These are phyloP conservation scores for Solanum chaucha DNA, from an alignment of 257 asterid species.

Conservation along the genomic window DNA sequence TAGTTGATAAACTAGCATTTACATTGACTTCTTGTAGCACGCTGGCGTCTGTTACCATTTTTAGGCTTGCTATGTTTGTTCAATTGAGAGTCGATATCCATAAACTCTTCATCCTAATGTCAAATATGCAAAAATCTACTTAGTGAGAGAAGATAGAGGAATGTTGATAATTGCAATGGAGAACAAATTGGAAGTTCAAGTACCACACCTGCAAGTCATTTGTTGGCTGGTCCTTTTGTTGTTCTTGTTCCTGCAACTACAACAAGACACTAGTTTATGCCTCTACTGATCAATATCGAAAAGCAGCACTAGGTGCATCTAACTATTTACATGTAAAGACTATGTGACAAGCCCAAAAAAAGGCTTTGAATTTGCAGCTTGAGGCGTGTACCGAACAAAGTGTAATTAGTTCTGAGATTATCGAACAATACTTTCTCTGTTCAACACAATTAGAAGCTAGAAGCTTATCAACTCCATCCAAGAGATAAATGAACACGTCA, in stretches of 20 bases:
- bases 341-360: neutral
- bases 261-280: neutral
- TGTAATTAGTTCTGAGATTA: too few relatives aligned
- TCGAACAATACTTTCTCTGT: neutral
- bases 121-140: neutral
- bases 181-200: neutral
- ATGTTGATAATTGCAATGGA: neutral
- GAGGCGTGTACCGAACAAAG: too few relatives aligned
- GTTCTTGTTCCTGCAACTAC: conserved; percentile 24
- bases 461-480: neutral
- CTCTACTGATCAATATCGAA: neutral
- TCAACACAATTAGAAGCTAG: neutral
- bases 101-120: conserved; percentile 11
- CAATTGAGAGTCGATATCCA: conserved; percentile 13
- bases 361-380: neutral
- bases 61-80: conserved; percentile 19
- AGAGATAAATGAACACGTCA: neutral
- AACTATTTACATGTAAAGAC: neutral
- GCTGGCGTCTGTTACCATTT: conserved; percentile 28
- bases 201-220: conserved; percentile 11
- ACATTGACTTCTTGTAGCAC: conserved; percentile 63
- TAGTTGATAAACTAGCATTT: conserved; percentile 1
- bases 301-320: neutral
- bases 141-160: neutral
- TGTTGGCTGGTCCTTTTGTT: neutral